phyloP scores from a whole-genome alignment of 2,329 filamentous ascomycete species.

The Sporothrix curviconia region DNA sequence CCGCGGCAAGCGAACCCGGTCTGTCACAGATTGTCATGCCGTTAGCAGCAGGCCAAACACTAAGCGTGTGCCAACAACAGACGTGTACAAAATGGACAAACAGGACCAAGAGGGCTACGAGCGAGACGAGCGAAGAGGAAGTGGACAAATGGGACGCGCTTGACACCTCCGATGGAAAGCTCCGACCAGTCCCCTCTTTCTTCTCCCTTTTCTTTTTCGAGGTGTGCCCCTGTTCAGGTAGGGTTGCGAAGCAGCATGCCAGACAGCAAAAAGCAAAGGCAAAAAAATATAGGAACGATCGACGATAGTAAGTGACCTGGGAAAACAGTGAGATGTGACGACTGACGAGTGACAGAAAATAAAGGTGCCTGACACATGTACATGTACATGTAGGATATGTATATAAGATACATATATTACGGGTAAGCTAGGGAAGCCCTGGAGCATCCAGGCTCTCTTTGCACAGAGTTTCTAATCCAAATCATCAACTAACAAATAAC shows the following conservation, averaged over 20 bases:
- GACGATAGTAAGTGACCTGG: background rate
- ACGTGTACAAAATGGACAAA: too few species aligned
- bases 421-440: too few species aligned
- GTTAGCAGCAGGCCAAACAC: background rate
- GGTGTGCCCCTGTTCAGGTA: background rate
- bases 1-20: background rate
- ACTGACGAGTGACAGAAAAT: background rate
- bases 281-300: slow-evolving; percentile 3
- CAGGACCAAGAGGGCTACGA: too few species aligned
- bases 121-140: too few species aligned
- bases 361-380: background rate
- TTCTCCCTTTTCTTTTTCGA: background rate
- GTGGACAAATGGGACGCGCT: too few species aligned
- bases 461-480: too few species aligned
- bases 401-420: too few species aligned
- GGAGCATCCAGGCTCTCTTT: too few species aligned
- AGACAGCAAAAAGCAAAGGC: too few species aligned
- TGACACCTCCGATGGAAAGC: too few species aligned
- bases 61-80: background rate
- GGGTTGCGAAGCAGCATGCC: background rate
- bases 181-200: too few species aligned
- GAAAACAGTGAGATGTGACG: slow-evolving; percentile 13
- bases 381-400: too few species aligned
- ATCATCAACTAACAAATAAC: background rate
- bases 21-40: background rate